Evolutionary conservation across 495 filamentous ascomycete genomes (phyloP).

Genomic region (Viridothelium virens): DNA sequence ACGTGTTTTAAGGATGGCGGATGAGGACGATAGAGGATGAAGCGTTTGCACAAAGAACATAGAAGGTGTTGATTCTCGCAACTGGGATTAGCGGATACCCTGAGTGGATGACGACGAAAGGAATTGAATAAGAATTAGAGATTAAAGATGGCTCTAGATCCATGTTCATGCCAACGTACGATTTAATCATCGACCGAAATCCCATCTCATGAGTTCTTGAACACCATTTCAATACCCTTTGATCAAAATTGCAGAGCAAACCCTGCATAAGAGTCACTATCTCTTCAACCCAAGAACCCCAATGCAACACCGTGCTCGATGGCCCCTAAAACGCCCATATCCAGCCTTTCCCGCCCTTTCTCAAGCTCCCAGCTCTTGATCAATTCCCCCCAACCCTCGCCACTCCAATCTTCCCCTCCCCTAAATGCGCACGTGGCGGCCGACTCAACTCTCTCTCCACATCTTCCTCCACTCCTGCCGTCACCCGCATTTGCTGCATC

Average conservation of each 20-base stretch:
- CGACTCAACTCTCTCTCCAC: background rate
- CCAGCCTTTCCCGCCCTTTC: background rate
- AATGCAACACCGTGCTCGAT: background rate
- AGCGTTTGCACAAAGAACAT: background rate
- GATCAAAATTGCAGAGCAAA: too few species aligned
- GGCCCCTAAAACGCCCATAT: background rate
- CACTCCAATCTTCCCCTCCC: background rate
- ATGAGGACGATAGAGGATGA: background rate
- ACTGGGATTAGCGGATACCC: too few species aligned
- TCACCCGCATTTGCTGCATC: background rate
- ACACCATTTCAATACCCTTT: too few species aligned
- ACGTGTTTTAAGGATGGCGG: conserved; percentile 40
- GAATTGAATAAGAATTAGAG: too few species aligned
- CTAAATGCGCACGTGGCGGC: background rate
- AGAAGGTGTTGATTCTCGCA: background rate
- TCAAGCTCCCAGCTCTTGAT: background rate
- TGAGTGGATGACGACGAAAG: too few species aligned
- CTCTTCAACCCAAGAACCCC: too few species aligned
- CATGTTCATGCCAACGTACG: too few species aligned
- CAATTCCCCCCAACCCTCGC: background rate
- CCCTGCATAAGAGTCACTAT: too few species aligned
- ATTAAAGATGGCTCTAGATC: too few species aligned
- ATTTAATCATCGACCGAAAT: too few species aligned
- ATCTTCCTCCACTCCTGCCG: background rate
- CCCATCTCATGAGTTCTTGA: too few species aligned